Evolutionary conservation across 345 rosid genomes (phyloP).

Genomic region (Pistacia integerrima): DNA sequence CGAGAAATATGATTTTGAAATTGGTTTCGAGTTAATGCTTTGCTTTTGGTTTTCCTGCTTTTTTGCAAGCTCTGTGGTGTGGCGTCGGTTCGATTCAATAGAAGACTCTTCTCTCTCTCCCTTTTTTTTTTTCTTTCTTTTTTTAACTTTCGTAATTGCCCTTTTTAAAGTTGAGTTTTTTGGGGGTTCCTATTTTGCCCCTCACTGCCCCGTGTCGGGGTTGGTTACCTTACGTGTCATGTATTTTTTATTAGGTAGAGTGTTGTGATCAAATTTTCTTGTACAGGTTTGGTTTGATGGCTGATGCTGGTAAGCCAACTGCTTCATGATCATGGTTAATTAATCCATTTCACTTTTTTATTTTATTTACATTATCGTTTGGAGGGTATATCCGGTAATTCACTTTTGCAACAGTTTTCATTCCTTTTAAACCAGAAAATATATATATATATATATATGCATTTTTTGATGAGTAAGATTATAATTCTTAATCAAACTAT

Average conservation of each 20-base stretch:
- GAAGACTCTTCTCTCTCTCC: conserved; percentile 13
- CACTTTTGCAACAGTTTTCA: too few relatives aligned
- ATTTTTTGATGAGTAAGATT: too few relatives aligned
- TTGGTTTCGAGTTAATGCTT: neutral
- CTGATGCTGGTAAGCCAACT: conserved; percentile 15
- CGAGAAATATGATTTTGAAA: neutral
- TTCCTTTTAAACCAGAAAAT: too few relatives aligned
- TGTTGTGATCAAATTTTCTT: neutral
- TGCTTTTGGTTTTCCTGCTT: neutral
- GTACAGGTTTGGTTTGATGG: neutral
- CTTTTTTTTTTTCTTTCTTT: neutral
- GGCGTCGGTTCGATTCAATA: conserved; percentile 16
- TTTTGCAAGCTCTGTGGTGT: conserved; percentile 19
- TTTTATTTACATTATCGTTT: neutral
- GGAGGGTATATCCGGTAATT: neutral
- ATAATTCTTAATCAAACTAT: too few relatives aligned
- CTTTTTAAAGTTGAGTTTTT: neutral
- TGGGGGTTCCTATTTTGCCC: neutral
- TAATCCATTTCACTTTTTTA: neutral
- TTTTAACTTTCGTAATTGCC: neutral
- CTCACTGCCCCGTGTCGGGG: neutral
- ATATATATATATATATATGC: too few relatives aligned
- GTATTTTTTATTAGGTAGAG: conserved; percentile 4
- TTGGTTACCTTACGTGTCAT: too few relatives aligned
- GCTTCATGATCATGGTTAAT: neutral